phyloP scores from a whole-genome alignment of 148 eudicot genomes.

The Beta vulgaris region DNA sequence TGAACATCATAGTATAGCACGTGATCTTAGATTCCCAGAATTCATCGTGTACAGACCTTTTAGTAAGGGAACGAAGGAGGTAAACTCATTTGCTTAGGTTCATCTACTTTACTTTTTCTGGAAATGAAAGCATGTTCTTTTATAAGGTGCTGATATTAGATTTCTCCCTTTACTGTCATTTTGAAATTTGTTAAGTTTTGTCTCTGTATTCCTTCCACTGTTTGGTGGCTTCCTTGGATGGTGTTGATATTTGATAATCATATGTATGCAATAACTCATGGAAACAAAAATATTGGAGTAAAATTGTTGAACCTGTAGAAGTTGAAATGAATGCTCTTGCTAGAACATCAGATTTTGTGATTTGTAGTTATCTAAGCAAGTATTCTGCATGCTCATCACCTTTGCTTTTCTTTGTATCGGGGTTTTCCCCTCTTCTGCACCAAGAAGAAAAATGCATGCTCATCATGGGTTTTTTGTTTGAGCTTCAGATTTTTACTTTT shows the following conservation, averaged over 20 bases:
- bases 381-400: too few relatives aligned
- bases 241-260: not conserved
- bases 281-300: not conserved
- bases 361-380: too few relatives aligned
- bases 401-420: too few relatives aligned
- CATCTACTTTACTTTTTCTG: not conserved
- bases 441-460: not conserved
- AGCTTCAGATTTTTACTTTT: not conserved
- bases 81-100: constrained; percentile 23
- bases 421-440: too few relatives aligned
- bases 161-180: not conserved
- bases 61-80: constrained; percentile 58
- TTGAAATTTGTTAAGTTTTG: not conserved
- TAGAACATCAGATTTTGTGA: not conserved
- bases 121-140: not conserved
- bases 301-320: not conserved
- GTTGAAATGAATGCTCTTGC: not conserved
- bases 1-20: constrained; percentile 63
- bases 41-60: constrained; percentile 83
- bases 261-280: not conserved
- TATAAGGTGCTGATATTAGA: not conserved
- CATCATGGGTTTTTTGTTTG: not conserved
- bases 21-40: constrained; percentile 69
- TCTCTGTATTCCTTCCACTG: not conserved
- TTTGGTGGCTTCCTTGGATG: not conserved